phyloP scores from a whole-genome alignment of 208 protist species.

The Borovskyia barvae region DNA sequence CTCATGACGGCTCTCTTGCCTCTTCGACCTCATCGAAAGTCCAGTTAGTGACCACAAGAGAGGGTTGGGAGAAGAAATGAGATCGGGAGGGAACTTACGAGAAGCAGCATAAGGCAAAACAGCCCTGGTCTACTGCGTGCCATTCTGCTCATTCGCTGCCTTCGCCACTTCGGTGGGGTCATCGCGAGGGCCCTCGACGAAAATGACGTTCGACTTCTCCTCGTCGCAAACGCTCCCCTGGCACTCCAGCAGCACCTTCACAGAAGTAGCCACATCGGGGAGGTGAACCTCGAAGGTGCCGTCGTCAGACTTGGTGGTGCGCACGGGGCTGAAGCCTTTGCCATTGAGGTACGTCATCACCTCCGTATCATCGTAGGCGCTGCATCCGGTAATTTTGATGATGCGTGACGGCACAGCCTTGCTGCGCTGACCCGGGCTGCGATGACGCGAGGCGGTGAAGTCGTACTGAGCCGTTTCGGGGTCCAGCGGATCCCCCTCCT shows the following conservation, averaged over 20 bases:
- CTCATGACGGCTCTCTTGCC: too few relatives aligned
- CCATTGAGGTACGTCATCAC: conserved; percentile 83
- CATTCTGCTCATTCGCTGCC: conserved; percentile 16
- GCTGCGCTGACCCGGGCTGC: conserved; percentile 83
- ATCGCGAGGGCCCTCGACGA: conserved; percentile 63
- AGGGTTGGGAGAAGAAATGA: too few relatives aligned
- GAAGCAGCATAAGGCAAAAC: too few relatives aligned
- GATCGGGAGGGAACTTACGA: too few relatives aligned
- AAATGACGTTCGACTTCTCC: conserved; percentile 88
- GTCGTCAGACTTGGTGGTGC: conserved; percentile 74
- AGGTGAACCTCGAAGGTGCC: conserved; percentile 73
- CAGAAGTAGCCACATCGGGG: conserved; percentile 59
- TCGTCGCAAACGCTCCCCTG: conserved; percentile 83
- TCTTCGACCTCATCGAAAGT: too few relatives aligned
- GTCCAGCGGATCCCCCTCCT: conserved; percentile 78
- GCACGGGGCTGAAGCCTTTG: conserved; percentile 68
- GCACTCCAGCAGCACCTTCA: conserved; percentile 81
- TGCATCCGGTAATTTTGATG: conserved; percentile 81
- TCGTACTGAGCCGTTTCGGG: conserved; percentile 77
- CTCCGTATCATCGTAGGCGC: conserved; percentile 71
- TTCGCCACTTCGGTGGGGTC: conserved; percentile 21
- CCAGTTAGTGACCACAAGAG: too few relatives aligned
- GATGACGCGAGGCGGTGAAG: conserved; percentile 86
- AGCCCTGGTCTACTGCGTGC: conserved; percentile 11
- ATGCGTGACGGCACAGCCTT: conserved; percentile 61